Base-by-base conservation (phyloP, 1,284 basidiomycete species). In the Cutaneotrichosporon sp. region DNA sequence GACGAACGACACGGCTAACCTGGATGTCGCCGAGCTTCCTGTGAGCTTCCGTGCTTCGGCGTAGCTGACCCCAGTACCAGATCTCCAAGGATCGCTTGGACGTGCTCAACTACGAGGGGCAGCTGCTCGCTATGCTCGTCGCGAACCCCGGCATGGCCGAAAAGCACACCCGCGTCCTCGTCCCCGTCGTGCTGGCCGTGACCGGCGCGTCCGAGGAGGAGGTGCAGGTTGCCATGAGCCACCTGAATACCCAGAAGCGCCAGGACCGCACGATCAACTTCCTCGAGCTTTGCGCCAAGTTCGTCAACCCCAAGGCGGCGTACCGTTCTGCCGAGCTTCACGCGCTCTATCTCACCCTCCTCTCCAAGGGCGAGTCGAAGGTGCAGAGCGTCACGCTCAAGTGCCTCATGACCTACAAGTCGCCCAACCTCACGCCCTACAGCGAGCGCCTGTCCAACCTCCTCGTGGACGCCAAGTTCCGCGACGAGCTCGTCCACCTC, bases 281-380 rank as follows among this genome's bases (percentile, higher is more conserved):
- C 87, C 86, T 99, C 27, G 86, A 86, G 34, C 83, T 99, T 2
- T 91, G 98, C 74, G 85, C 90, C 60, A 95, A 93, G 75, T 91
- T 99, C 75, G 82, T 82, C 69, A 97, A 97, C 72, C 94, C 94
- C 11, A 95, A 93, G 78, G 90, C 91, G 0, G 82, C 97, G 1
- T 86, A 87, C 71, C 84, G 86, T 4, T 85, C 91, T 0, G 84
- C 87, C 11, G 84, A 84, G 0, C 83, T 99, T 18, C 86, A 86
- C 60, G 62, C 77, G 0, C 79, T 92, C 24, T 93, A 95, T 78
- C 83, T 85, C 16, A 81, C 84, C 18, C 84, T 93, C n/a, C 85
- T 97, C 33, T 89, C 93, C 1, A 88, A 94, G 66, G 90, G 94
- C 0, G 95, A 99, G 69, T 84, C 87, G 13, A 76, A 85, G 5